Evolutionary conservation across 345 rosid species (phyloP).

Genomic region (Eucalyptus marginata): DNA sequence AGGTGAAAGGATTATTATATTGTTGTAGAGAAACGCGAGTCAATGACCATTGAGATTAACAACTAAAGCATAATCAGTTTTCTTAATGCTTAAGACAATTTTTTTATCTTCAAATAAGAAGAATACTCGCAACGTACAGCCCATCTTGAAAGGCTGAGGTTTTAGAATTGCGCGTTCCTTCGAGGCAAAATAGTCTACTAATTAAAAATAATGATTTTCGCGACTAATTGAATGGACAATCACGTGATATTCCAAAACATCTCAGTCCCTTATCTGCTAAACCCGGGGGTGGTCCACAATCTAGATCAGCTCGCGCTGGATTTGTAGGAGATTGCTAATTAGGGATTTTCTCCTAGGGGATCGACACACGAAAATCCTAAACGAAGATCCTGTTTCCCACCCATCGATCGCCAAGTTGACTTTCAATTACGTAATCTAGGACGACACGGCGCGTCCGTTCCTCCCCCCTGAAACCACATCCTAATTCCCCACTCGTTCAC

Average conservation of each 20-base stretch:
- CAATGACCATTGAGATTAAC: background rate
- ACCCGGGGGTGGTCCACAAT: background rate
- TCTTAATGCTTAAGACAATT: accelerated
- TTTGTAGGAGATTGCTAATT: background rate
- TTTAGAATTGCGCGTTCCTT: background rate
- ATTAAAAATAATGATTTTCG: background rate
- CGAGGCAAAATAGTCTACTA: background rate
- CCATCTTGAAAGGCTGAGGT: background rate
- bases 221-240: background rate
- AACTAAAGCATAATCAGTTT: background rate
- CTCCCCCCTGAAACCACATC: background rate
- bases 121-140: background rate
- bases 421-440: background rate
- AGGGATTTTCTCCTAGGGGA: background rate
- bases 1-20: background rate
- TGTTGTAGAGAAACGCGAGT: background rate
- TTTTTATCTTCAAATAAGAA: background rate
- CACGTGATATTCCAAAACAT: background rate
- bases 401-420: background rate
- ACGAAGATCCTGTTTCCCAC: background rate
- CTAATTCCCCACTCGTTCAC: background rate
- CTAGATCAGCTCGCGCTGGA: background rate
- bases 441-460: background rate
- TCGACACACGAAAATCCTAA: background rate
- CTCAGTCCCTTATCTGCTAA: background rate